Evolutionary conservation across 257 asterid species (phyloP).

Genomic region (Coffea canephora): DNA sequence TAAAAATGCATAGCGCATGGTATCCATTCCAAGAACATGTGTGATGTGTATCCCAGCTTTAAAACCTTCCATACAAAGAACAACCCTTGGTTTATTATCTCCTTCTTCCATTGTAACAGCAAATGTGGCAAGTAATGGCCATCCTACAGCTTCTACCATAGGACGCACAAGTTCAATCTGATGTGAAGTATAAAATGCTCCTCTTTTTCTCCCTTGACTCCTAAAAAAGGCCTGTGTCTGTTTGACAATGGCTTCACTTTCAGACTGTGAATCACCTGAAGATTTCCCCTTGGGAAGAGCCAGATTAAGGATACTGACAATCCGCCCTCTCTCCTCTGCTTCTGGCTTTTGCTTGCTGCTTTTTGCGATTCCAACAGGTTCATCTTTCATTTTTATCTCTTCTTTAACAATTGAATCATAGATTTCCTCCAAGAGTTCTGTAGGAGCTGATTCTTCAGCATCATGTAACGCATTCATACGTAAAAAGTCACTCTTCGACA

Average conservation of each 20-base stretch:
- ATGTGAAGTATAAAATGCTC: constrained; percentile 85
- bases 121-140: constrained; percentile 99
- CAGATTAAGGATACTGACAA: constrained; percentile 87
- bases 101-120: constrained; percentile 99
- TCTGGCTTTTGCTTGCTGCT: constrained; percentile 75
- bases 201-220: constrained; percentile 81
- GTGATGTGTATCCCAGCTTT: constrained; percentile 94
- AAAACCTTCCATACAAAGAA: constrained; percentile 97
- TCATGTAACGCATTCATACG: constrained; percentile 75
- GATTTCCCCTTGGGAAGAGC: constrained; percentile 84
- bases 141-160: constrained; percentile 96
- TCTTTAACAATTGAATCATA: constrained; percentile 92
- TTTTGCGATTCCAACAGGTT: constrained; percentile 55
- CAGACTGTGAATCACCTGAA: constrained; percentile 68
- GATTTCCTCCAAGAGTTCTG: constrained; percentile 88
- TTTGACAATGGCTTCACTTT: constrained; percentile 78
- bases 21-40: constrained; percentile 95
- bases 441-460: constrained; percentile 92
- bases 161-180: constrained; percentile 88
- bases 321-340: constrained; percentile 73
- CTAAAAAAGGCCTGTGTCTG: constrained; percentile 80
- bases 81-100: constrained; percentile 85
- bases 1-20: constrained; percentile 96
- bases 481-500: constrained; percentile 93
- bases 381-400: constrained; percentile 96